Base-by-base conservation (phyloP, 2,329 filamentous ascomycete species). In the Neofusicoccum parvum region DNA sequence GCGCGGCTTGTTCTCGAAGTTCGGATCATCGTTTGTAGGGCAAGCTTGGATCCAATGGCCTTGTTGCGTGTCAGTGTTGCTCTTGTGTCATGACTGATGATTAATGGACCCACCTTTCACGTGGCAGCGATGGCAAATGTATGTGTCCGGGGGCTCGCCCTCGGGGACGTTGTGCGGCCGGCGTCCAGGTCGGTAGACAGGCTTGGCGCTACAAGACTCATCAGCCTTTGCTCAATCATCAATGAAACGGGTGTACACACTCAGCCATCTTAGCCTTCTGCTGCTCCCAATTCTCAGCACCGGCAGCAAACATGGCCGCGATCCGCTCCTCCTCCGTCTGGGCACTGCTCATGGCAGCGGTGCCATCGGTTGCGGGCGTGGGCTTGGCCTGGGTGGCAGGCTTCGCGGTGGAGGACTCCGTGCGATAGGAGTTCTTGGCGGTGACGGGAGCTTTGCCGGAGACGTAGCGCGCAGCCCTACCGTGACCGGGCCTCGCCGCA, bases 41-140 rank as follows among this genome's bases (percentile, higher is more conserved):
- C 95, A 99, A 62, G 92, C 87, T 80, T 98, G 94, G 68, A 99
- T 99, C 94, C 94, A 99, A 78, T 99, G 95, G n/a, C 94, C 83
- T 85, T 60, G 11, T 50, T 39, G 45, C 41, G 65, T 65, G 69
- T 80, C 71, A 80, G 74, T 64, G 60, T 50, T 41, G 17, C 11
- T 65, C 20, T 51, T 14, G 17, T 20, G 17, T 3, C 17, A 41
- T 20, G 14, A 34, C 32, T 23, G 17, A 12, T 2, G 7, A 23
- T 5, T 20, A 3, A 37, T 36, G 39, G 39, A 69, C 72, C 68
- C 76, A 83, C 85, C 95, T 81, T 97, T 97, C 78, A 97, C 91
- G 68, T 93, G 91, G 79, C 95, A 99, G 58, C 95, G 90, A 76
- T 97, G 97, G 80, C 95, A 99, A 68, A 97, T 90, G 78, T 99